phyloP scores from a whole-genome alignment of 2,329 filamentous ascomycete species.

The Aureobasidium sp. region DNA sequence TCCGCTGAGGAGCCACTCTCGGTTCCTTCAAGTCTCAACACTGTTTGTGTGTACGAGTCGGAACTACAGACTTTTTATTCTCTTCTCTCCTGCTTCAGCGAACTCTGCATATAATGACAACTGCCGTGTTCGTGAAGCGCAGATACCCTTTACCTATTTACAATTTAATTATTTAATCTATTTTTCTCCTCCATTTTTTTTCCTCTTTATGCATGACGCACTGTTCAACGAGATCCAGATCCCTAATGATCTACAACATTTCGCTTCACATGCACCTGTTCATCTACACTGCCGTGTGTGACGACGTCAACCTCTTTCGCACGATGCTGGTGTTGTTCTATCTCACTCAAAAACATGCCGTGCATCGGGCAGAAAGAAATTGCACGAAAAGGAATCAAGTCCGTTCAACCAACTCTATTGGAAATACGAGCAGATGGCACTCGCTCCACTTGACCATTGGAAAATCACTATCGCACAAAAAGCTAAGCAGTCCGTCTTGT shows the following conservation, averaged over 20 bases:
- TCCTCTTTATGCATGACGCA: conserved; percentile 2
- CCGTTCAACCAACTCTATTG: not conserved
- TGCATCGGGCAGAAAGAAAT: not conserved
- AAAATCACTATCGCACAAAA: not conserved
- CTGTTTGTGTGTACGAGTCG: not conserved
- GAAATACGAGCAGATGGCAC: not conserved
- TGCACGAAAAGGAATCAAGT: not conserved
- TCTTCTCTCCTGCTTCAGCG: not conserved
- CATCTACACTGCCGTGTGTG: not conserved
- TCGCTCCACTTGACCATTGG: not conserved
- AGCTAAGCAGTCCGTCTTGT: not conserved
- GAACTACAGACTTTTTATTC: not conserved
- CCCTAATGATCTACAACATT: not conserved
- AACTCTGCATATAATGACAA: not conserved
- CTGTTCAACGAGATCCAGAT: not conserved
- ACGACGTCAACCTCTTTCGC: not conserved
- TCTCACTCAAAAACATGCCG: not conserved
- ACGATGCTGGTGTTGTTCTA: not conserved
- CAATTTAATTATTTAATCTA: not conserved
- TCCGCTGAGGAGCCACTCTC: not conserved
- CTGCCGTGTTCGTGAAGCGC: not conserved
- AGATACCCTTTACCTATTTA: not conserved
- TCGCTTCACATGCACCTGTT: not conserved
- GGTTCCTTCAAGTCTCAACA: not conserved
- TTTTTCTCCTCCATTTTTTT: not conserved